Percentiles rank a stretch among this genome's conserved stretches.
These are phyloP conservation scores for Wickerhamomyces sp. DNA, from an alignment of 1,139 yeast species.

Conservation along the genomic window DNA sequence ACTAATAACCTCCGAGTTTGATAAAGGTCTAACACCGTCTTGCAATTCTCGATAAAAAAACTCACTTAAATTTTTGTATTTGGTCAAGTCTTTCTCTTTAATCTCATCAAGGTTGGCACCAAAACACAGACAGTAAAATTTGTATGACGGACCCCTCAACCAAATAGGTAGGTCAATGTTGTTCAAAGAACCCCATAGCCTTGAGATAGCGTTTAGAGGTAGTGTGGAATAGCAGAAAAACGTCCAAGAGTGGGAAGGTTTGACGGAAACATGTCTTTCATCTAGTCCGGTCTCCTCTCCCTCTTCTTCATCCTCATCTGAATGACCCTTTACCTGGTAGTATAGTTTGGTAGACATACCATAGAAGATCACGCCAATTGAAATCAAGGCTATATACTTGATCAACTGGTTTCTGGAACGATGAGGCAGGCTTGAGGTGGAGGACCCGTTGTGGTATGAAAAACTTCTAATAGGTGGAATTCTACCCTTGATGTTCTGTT, in stretches of 20 bases:
- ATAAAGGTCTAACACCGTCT: constrained; percentile 79
- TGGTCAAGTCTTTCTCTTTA: constrained; percentile 71
- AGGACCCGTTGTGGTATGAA: constrained; percentile 24
- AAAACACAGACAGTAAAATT: constrained; percentile 70
- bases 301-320: constrained; percentile 13
- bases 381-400: constrained; percentile 67
- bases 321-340: constrained; percentile 26
- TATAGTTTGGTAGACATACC: constrained; percentile 56
- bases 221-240: constrained; percentile 84
- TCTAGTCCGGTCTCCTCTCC: constrained; percentile 25
- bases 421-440: constrained; percentile 23
- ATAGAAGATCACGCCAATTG: constrained; percentile 57
- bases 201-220: constrained; percentile 85
- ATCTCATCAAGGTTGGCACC: constrained; percentile 90
- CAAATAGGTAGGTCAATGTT: constrained; percentile 80
- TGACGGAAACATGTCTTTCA: constrained; percentile 36
- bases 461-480: constrained; percentile 23
- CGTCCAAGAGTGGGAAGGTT: constrained; percentile 75
- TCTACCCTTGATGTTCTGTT: constrained; percentile 23
- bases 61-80: constrained; percentile 78
- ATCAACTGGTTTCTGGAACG: constrained; percentile 47
- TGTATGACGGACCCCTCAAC: constrained; percentile 80
- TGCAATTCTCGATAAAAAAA: constrained; percentile 82
- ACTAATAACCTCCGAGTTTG: constrained; percentile 61
- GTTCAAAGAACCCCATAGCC: constrained; percentile 93